Evolutionary conservation across 192 early-diverging fungal species (phyloP).

Genomic region (Umbelopsis ramanniana): DNA sequence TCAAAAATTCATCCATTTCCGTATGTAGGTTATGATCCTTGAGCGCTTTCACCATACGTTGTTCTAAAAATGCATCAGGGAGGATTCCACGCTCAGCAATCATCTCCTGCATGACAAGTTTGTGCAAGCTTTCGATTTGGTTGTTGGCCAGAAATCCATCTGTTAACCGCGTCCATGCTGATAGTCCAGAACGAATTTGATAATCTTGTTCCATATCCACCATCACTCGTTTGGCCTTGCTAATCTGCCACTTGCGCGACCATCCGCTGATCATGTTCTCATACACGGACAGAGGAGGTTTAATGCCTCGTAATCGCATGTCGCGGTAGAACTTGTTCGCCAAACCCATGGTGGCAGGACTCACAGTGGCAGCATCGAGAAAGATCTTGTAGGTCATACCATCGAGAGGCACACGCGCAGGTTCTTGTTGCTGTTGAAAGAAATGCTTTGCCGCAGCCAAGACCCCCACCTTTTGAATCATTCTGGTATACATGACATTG

Average conservation of each 20-base stretch:
- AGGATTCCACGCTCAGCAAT: conserved; percentile 14
- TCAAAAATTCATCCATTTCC: not conserved
- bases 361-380: conserved; percentile 11
- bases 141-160: conserved; percentile 22
- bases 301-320: conserved; percentile 29
- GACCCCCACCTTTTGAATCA: conserved; percentile 8
- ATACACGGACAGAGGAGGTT: conserved; percentile 13
- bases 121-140: conserved; percentile 19
- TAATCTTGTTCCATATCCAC: conserved; percentile 24
- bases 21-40: not conserved
- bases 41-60: not conserved
- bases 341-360: conserved; percentile 11
- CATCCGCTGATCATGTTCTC: conserved; percentile 22
- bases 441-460: not conserved
- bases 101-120: conserved; percentile 17
- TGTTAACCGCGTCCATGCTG: conserved; percentile 23
- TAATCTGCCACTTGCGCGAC: conserved; percentile 23
- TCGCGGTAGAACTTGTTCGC: conserved; percentile 24
- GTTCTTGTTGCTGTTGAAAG: conserved; percentile 1
- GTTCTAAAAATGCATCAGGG: conserved; percentile 22
- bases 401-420: not conserved
- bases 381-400: conserved; percentile 31
- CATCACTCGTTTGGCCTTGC: conserved; percentile 25
- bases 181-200: conserved; percentile 8
- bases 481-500: conserved; percentile 26